A percentile compares a stretch with the other conserved stretches of the same genome.
These are phyloP conservation scores for Debaryomyces subglobosus DNA, from an alignment of 1,139 yeast genomes.

Conservation along the genomic window DNA sequence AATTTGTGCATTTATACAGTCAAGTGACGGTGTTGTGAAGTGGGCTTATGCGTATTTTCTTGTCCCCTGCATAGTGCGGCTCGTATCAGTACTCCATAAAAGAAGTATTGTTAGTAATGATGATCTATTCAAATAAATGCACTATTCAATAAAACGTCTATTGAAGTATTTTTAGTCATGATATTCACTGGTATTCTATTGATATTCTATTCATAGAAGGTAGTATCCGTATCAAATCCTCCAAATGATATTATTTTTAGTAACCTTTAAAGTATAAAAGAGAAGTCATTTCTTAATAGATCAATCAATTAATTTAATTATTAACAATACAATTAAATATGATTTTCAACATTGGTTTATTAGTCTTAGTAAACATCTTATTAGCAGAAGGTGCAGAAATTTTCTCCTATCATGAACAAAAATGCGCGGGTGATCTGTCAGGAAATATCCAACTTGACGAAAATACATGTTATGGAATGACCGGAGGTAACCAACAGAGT, in stretches of 20 bases:
- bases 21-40: background rate
- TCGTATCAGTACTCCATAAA: background rate
- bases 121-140: background rate
- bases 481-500: slow-evolving; percentile 3
- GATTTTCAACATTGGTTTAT: background rate
- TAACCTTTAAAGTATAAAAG: background rate
- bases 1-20: background rate
- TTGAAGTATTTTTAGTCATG: background rate
- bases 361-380: background rate
- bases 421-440: slow-evolving; percentile 1
- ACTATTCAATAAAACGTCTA: background rate
- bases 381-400: slow-evolving; percentile 3
- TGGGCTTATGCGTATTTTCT: background rate
- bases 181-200: too few species aligned
- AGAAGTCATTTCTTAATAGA: background rate
- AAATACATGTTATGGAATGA: slow-evolving; percentile 4
- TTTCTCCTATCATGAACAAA: background rate
- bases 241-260: background rate
- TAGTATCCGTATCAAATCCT: too few species aligned
- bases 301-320: background rate
- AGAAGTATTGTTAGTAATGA: background rate
- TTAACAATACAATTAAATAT: background rate
- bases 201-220: too few species aligned
- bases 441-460: slow-evolving; percentile 3
- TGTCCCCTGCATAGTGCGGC: slow-evolving; percentile 1